A percentile compares a stretch with the other conserved stretches of the same genome.
Evolutionary conservation across 1,284 basidiomycete species (phyloP).

Genomic region (Singerocomus rubriflavus): DNA sequence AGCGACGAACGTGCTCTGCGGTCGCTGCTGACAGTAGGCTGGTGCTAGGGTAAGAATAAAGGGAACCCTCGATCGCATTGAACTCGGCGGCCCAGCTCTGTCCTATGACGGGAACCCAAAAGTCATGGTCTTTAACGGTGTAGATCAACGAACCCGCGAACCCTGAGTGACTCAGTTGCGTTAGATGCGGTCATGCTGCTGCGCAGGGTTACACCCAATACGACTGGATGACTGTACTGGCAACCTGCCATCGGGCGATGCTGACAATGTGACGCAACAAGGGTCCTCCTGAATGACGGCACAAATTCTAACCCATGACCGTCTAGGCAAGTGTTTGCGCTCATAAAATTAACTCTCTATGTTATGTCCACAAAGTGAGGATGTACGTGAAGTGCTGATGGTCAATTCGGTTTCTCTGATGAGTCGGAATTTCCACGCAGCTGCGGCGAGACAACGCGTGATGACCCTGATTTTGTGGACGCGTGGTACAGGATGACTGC

Average conservation of each 20-base stretch:
- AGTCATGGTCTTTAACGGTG: not conserved
- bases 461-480: conserved; percentile 25
- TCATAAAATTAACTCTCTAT: conserved; percentile 12
- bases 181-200: conserved; percentile 14
- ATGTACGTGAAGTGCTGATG: conserved; percentile 11
- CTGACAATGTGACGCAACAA: conserved; percentile 13
- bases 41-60: conserved; percentile 17
- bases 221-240: conserved; percentile 8
- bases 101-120: conserved; percentile 1
- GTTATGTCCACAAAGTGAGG: not conserved
- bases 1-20: conserved; percentile 7
- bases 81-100: not conserved
- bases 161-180: conserved; percentile 19
- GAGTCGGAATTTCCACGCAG: conserved; percentile 23
- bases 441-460: conserved; percentile 9
- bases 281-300: conserved; percentile 12
- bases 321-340: conserved; percentile 8
- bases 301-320: not conserved
- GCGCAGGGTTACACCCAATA: conserved; percentile 14
- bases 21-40: conserved; percentile 2
- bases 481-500: conserved; percentile 12
- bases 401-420: conserved; percentile 14
- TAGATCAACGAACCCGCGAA: conserved; percentile 13
- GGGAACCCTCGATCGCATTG: conserved; percentile 18
- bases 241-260: conserved; percentile 7